A percentile compares a stretch with the other conserved stretches of the same genome.
These are phyloP conservation scores for Mycena olivaceomarginata DNA, from an alignment of 768 basidiomycete species.

Conservation along the genomic window DNA sequence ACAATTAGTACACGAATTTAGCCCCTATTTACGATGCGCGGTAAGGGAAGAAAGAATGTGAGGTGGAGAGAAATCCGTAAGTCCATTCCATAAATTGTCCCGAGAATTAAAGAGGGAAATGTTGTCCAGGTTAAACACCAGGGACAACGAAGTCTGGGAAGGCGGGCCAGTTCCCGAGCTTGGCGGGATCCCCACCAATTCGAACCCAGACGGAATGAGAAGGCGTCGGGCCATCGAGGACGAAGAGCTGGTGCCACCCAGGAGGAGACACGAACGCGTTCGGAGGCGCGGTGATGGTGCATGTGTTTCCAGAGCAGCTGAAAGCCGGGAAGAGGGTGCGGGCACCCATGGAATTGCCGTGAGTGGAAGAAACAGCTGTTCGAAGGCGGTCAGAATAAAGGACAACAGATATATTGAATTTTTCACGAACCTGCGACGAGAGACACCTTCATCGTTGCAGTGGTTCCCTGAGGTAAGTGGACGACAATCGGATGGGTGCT, in stretches of 20 bases:
- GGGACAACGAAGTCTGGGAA: slow-evolving; percentile 81
- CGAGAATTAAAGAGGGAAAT: background rate
- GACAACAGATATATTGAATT: background rate
- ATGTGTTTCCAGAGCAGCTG: slow-evolving; percentile 78
- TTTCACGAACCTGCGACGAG: slow-evolving; percentile 75
- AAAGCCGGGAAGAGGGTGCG: slow-evolving; percentile 86
- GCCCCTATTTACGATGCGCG: background rate
- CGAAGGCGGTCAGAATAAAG: slow-evolving; percentile 33
- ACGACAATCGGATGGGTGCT: slow-evolving; percentile 72
- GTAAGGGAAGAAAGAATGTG: background rate
- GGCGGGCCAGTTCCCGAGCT: slow-evolving; percentile 85
- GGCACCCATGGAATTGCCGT: slow-evolving; percentile 86
- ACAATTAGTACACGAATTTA: slow-evolving; percentile 6
- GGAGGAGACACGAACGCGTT: slow-evolving; percentile 82
- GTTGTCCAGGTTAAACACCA: slow-evolving; percentile 64
- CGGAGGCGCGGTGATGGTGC: slow-evolving; percentile 88
- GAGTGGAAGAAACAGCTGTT: slow-evolving; percentile 83
- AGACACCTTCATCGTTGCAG: slow-evolving; percentile 71
- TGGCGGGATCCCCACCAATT: slow-evolving; percentile 85
- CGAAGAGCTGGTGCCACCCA: slow-evolving; percentile 85
- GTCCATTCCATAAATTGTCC: slow-evolving; percentile 16
- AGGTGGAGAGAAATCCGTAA: slow-evolving; percentile 9
- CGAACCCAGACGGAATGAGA: slow-evolving; percentile 85
- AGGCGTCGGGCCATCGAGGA: slow-evolving; percentile 88
- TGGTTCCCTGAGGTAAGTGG: slow-evolving; percentile 64